Evolutionary conservation across 345 rosid genomes (phyloP).

Genomic region (Gossypium herbaceum): DNA sequence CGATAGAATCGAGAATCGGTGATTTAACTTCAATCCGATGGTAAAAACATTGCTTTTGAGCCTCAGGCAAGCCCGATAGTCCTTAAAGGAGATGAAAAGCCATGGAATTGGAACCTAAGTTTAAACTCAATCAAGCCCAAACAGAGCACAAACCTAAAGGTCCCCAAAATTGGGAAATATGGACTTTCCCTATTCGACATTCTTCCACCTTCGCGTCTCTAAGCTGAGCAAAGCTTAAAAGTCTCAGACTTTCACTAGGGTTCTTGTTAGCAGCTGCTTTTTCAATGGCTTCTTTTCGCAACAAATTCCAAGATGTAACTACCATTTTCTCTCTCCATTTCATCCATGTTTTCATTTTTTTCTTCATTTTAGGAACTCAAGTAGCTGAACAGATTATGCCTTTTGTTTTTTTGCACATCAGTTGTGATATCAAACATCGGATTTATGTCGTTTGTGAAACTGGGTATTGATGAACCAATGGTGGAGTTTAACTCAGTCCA

Average conservation of each 20-base stretch:
- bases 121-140: background rate
- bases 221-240: slow-evolving; percentile 1
- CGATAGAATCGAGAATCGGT: rapidly evolving
- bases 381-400: background rate
- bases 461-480: background rate
- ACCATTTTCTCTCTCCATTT: background rate
- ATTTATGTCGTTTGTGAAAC: background rate
- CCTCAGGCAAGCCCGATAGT: background rate
- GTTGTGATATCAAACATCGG: background rate
- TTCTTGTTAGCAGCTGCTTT: slow-evolving; percentile 5
- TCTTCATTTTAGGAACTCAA: background rate
- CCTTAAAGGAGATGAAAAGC: background rate
- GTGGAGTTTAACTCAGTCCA: background rate
- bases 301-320: slow-evolving; percentile 44
- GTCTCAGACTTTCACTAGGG: background rate
- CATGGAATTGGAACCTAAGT: background rate
- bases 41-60: no score
- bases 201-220: background rate
- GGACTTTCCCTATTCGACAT: background rate
- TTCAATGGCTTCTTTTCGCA: slow-evolving; percentile 40
- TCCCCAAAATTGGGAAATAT: background rate
- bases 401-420: background rate
- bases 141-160: background rate
- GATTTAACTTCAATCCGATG: no score
- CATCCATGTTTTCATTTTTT: background rate